Evolutionary conservation across 1,284 basidiomycete genomes (phyloP), one percentile per base, ranked within the genome.

Genomic region (Malassezia globosa): DNA sequence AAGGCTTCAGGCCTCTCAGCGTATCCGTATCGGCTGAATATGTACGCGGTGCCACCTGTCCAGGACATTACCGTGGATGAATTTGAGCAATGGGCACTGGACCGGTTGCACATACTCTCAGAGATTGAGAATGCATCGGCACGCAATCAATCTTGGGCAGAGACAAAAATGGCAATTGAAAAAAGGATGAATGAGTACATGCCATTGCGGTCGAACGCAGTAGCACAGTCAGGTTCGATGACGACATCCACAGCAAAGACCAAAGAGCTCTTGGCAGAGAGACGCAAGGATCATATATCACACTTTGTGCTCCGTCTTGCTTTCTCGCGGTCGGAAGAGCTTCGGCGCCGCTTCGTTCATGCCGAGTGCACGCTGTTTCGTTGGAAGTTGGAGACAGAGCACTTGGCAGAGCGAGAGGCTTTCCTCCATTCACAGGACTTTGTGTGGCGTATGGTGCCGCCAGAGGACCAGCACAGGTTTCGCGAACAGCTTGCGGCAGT

Each of bases 301-400:
- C 94, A 99, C 75, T 97, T 89, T 74, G 87, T 97, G 2, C 77
- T 97, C 52, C 77, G 94, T 37, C 77, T 99, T 33, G 90, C 94
- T 2, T 97, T 99, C 73, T 94, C 89, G 73, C 81, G 87, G 49
- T 88, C 88, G 38, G 90, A 95, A 60, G 94, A 99, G 53, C 77
- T 99, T 29, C 77, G 92, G 44, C 76, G 82, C 41, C 79, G 92
- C 34, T 99, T 95, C 66, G 77, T 95, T 48, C 87, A 87, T 61
- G 85, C 87, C 5, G 94, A 99, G 74, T 78, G 80, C 1, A 81
- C 81, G 1, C 74, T 97, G 13, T 97, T 97, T 74, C 80, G 77
- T 56, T 75, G 89, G 41, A 80, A 90, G 11, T 96, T 84, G 65
- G 86, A 90, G 38, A 76, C 69, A 0, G 85, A 86, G 57, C 79